A percentile compares a stretch with the other conserved stretches of the same genome.
phyloP scores from a whole-genome alignment of 176 grass and related monocot genomes.

The Eragrostis nindensis region DNA sequence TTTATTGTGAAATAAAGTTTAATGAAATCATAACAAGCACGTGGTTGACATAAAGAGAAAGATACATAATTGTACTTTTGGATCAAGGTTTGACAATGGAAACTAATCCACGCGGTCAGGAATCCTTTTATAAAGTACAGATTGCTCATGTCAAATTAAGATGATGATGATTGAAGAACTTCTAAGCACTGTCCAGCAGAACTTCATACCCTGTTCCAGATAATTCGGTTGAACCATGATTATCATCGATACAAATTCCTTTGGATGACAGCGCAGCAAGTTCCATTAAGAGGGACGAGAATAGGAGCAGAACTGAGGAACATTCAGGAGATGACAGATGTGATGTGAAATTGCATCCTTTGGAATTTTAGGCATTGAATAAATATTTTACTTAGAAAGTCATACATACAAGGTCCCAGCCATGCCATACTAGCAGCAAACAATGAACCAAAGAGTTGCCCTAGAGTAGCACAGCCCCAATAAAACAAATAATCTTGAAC shows the following conservation, averaged over 20 bases:
- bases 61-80: too few relatives aligned
- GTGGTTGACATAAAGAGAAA: too few relatives aligned
- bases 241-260: slow-evolving; percentile 73
- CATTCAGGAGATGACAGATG: neutral
- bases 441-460: slow-evolving; percentile 86
- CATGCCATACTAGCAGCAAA: slow-evolving; percentile 94
- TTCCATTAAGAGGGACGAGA: slow-evolving; percentile 90
- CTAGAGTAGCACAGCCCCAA: slow-evolving; percentile 91
- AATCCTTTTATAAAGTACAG: neutral
- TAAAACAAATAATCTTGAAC: slow-evolving; percentile 94
- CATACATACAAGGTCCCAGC: slow-evolving; percentile 83
- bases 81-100: too few relatives aligned
- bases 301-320: slow-evolving; percentile 71
- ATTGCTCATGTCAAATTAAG: neutral
- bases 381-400: slow-evolving; percentile 7
- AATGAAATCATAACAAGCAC: neutral
- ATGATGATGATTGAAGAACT: slow-evolving; percentile 7
- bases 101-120: neutral
- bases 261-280: slow-evolving; percentile 79
- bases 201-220: slow-evolving; percentile 50
- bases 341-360: slow-evolving; percentile 2
- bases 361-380: neutral
- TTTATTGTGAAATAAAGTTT: neutral
- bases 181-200: slow-evolving; percentile 27
- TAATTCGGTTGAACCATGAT: slow-evolving; percentile 52